Evolutionary conservation across 768 basidiomycete genomes (phyloP).

Genomic region (Nevesoporus exiguus): DNA sequence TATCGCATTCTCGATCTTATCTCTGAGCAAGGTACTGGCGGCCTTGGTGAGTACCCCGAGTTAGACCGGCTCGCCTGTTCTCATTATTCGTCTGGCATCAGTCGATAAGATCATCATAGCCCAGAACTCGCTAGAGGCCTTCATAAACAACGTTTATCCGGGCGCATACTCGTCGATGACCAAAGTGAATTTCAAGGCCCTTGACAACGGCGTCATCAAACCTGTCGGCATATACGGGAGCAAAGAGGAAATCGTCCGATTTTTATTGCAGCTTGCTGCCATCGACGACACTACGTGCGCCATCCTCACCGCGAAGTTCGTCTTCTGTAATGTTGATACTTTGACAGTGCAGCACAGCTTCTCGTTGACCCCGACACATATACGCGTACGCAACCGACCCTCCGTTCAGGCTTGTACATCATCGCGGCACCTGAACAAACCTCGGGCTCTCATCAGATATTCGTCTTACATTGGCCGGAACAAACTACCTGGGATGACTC

Average conservation of each 20-base stretch:
- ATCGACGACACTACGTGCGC: constrained; percentile 42
- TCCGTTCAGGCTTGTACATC: constrained; percentile 25
- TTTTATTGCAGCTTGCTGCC: constrained; percentile 36
- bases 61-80: not conserved
- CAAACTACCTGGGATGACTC: constrained; percentile 55
- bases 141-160: constrained; percentile 48
- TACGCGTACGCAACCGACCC: constrained; percentile 5
- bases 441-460: constrained; percentile 27
- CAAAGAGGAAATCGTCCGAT: constrained; percentile 45
- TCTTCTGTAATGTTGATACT: not conserved
- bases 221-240: constrained; percentile 59
- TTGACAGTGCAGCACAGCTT: constrained; percentile 13
- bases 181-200: constrained; percentile 50
- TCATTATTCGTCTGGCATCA: constrained; percentile 18
- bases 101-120: constrained; percentile 64
- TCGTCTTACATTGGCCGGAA: constrained; percentile 62
- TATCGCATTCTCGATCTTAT: constrained; percentile 54
- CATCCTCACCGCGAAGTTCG: no score
- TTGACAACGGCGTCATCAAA: constrained; percentile 45
- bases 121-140: constrained; percentile 44
- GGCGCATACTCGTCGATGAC: constrained; percentile 53
- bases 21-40: constrained; percentile 47
- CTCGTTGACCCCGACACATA: constrained; percentile 9
- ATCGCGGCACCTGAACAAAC: constrained; percentile 5
- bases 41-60: constrained; percentile 39